These are phyloP conservation scores for Gremmenia infestans DNA, from an alignment of 2,329 filamentous ascomycete genomes.

Conservation along the genomic window DNA sequence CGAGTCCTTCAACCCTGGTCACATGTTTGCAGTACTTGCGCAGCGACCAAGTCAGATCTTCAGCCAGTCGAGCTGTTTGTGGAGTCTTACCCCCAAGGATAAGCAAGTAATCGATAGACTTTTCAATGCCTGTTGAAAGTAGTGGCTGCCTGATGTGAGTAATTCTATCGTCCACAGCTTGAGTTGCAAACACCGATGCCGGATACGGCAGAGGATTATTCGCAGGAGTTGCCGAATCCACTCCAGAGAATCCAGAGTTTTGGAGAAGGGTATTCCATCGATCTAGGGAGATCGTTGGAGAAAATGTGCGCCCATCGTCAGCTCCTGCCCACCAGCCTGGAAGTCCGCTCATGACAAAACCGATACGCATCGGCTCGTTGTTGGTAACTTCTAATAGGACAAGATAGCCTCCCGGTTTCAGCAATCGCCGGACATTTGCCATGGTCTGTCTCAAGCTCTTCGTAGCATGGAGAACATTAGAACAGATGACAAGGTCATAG, in stretches of 20 bases:
- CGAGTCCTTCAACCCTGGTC: constrained; percentile 6
- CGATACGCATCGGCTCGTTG: constrained; percentile 21
- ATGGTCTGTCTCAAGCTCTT: constrained; percentile 21
- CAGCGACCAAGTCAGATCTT: constrained; percentile 2
- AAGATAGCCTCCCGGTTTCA: constrained; percentile 28
- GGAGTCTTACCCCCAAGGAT: constrained; percentile 20
- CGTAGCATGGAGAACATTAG: constrained; percentile 23
- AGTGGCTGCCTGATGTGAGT: constrained; percentile 28
- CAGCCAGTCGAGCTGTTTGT: constrained; percentile 7
- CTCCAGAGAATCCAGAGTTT: constrained; percentile 28
- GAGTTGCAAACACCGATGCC: constrained; percentile 29
- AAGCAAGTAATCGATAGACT: constrained; percentile 2
- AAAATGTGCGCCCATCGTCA: constrained; percentile 19
- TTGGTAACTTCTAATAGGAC: constrained; percentile 26
- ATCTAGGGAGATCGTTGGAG: constrained; percentile 4
- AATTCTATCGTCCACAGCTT: constrained; percentile 32
- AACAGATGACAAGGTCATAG: constrained; percentile 24
- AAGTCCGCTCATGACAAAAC: constrained; percentile 27
- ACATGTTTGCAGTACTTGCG: not conserved
- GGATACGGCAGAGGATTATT: not conserved
- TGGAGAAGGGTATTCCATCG: constrained; percentile 23
- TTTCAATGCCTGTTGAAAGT: not conserved
- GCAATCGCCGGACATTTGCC: constrained; percentile 23
- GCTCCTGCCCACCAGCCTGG: constrained; percentile 31
- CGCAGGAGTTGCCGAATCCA: constrained; percentile 21